Base-by-base conservation (phyloP, 352 stramenopile genomes). In the Pythium rishiriense region DNA sequence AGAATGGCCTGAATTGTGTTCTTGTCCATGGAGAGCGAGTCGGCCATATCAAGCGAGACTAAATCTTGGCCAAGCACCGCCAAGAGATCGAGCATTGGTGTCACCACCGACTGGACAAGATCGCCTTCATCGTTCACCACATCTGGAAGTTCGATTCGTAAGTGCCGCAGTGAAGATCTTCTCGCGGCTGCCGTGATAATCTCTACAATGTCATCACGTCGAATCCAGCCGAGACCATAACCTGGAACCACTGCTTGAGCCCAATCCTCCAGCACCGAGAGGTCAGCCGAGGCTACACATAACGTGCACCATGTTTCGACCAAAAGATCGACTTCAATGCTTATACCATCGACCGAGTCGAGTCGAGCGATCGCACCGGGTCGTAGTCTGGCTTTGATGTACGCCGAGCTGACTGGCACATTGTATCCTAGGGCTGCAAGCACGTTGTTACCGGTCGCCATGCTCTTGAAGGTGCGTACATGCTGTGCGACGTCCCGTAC, bases 391-490 rank as follows among this genome's bases (percentile, higher is more conserved):
- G 50, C 31, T 19, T n/a, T 21, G 50, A 21, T 17, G n/a, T 57
- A 57, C 5, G 3, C 14, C 3, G 7, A 29, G 8, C 10, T 31
- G 50, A n/a, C 28, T 2, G 11, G 7, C 19, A 21, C 26, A n/a
- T 42, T 3, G 12, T 28, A 19, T n/a, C 21, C 11, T 11, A 46
- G 12, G 29, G 50, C 50, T 10, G 31, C 22, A 7, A 57, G 50
- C 17, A 57, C n/a, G n/a, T 57, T 45, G 21, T 57, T 57, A 6
- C 50, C 50, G 19, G 10, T 31, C n/a, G 50, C 29, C 50, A 46
- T 57, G 19, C 50, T 17, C 31, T 28, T 29, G 11, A 57, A 45
- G n/a, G 45, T 24, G 1, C 41, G 31, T 12, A 37, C 12, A 43
- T 41, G 49, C 19, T 28, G 31, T 9, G 6, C 33, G n/a, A 43